phyloP scores from a whole-genome alignment of 164 flowering plant species.

The Chimonanthus salicifolius region DNA sequence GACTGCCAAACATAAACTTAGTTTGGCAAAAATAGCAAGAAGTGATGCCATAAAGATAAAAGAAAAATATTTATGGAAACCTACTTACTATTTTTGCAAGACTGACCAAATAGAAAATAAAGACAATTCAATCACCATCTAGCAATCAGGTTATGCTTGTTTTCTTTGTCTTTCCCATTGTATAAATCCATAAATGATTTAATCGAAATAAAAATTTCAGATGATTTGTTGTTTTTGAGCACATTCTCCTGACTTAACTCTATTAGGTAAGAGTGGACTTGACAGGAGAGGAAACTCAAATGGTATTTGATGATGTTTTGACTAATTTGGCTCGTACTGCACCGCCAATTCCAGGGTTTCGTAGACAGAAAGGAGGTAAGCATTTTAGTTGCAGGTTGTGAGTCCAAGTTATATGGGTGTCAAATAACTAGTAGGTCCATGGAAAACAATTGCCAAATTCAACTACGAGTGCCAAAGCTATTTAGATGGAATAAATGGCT shows the following conservation, averaged over 20 bases:
- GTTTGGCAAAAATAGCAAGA: too few relatives aligned
- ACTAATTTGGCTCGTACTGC: slow-evolving; percentile 60
- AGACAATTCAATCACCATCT: too few relatives aligned
- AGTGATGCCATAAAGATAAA: too few relatives aligned
- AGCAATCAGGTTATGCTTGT: neutral
- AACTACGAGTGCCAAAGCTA: too few relatives aligned
- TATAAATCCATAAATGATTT: neutral
- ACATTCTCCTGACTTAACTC: neutral
- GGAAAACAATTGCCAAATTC: too few relatives aligned
- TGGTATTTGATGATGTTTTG: slow-evolving; percentile 47
- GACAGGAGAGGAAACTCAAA: slow-evolving; percentile 54
- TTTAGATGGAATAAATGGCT: too few relatives aligned
- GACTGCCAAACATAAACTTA: too few relatives aligned
- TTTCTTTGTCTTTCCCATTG: too few relatives aligned
- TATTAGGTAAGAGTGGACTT: slow-evolving; percentile 64
- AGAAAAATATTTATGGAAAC: too few relatives aligned
- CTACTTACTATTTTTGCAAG: too few relatives aligned
- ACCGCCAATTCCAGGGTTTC: slow-evolving; percentile 84
- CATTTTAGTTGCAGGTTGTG: neutral
- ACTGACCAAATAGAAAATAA: too few relatives aligned
- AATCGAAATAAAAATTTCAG: neutral
- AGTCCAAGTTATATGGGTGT: neutral
- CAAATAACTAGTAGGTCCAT: neutral
- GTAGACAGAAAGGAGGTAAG: slow-evolving; percentile 67
- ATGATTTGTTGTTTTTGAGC: neutral